Conservation (phyloP, 257 asterid genomes). For the Penstemon davidsonii region DNA sequence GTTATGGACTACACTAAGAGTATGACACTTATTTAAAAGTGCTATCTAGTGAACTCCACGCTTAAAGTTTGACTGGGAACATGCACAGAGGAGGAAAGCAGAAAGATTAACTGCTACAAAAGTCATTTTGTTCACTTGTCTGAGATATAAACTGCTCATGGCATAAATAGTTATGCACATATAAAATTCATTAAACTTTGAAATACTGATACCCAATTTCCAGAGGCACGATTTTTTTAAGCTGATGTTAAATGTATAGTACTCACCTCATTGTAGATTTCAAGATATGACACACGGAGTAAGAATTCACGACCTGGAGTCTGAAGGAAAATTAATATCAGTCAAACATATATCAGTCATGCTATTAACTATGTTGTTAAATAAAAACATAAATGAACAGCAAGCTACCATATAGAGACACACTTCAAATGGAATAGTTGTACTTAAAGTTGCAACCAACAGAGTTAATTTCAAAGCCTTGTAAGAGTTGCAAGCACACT, state of each 20-base stretch:
- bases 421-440: background rate
- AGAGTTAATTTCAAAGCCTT: constrained; percentile 8
- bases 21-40: background rate
- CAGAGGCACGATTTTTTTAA: background rate
- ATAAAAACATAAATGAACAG: constrained; percentile 17
- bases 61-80: background rate
- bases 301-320: constrained; percentile 98
- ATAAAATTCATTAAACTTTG: background rate
- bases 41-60: constrained; percentile 6
- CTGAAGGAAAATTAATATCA: constrained; percentile 48
- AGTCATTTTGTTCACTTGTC: constrained; percentile 4
- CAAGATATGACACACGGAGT: constrained; percentile 97
- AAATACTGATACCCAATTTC: constrained; percentile 1
- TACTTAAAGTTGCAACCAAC: constrained; percentile 9
- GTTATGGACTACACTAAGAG: constrained; percentile 8
- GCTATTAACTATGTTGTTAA: constrained; percentile 12
- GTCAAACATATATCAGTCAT: constrained; percentile 29
- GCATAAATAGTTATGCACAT: constrained; percentile 6
- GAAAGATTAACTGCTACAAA: background rate
- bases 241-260: constrained; percentile 3
- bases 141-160: constrained; percentile 16
- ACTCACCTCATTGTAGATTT: constrained; percentile 97
- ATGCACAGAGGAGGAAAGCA: constrained; percentile 15
- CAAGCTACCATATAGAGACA: background rate
- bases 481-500: constrained; percentile 36